These are phyloP conservation scores for Porcisia deanei DNA, from an alignment of 208 protist genomes.

Conservation along the genomic window DNA sequence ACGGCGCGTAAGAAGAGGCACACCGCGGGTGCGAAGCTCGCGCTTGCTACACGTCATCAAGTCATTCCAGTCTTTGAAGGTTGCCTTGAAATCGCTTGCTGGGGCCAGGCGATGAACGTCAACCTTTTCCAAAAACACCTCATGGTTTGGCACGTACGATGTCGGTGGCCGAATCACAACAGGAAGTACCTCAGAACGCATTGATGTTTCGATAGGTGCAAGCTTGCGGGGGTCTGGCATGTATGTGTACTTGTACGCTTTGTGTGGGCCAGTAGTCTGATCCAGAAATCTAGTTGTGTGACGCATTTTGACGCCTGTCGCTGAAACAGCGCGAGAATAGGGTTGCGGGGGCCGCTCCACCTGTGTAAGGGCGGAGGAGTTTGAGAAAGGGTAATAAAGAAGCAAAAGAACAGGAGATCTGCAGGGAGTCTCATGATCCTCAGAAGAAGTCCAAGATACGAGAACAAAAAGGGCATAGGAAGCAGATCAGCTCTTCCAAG, in stretches of 20 bases:
- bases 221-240: constrained; percentile 91
- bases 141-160: constrained; percentile 87
- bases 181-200: constrained; percentile 79
- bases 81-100: constrained; percentile 87
- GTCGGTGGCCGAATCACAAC: constrained; percentile 84
- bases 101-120: constrained; percentile 82
- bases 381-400: not conserved
- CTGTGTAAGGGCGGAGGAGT: not conserved
- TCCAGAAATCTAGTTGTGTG: constrained; percentile 46
- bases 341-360: not conserved
- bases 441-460: not conserved
- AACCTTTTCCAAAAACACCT: constrained; percentile 86
- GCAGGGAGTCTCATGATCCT: not conserved
- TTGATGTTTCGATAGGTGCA: constrained; percentile 86
- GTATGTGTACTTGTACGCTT: constrained; percentile 93
- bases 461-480: not conserved
- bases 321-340: not conserved
- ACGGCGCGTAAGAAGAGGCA: constrained; percentile 69
- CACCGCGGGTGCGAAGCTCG: constrained; percentile 75
- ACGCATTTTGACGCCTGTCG: constrained; percentile 9
- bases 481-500: not conserved
- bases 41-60: constrained; percentile 89
- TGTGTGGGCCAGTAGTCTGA: constrained; percentile 85
- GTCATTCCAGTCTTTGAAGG: constrained; percentile 93
- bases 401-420: constrained; percentile 10